Evolutionary conservation across 768 basidiomycete species (phyloP).

Genomic region (Ephemerocybe angulata): DNA sequence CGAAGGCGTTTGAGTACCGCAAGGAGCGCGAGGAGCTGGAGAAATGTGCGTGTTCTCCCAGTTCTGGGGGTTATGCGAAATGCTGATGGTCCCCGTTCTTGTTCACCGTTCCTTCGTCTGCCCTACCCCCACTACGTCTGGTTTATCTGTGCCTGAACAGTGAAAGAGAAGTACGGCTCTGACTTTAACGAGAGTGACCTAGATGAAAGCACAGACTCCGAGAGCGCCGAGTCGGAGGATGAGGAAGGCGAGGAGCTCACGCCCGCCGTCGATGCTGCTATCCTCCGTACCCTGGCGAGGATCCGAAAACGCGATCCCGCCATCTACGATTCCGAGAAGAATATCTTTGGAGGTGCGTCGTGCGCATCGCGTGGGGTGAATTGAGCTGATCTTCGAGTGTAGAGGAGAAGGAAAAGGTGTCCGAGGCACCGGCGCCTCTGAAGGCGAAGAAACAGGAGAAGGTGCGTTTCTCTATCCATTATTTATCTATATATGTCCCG

Average conservation of each 20-base stretch:
- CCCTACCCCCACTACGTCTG: too few relatives aligned
- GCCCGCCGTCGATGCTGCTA: slow-evolving; percentile 89
- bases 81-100: not conserved
- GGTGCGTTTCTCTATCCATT: slow-evolving; percentile 30
- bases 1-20: slow-evolving; percentile 77
- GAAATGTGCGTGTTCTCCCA: slow-evolving; percentile 49
- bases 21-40: slow-evolving; percentile 85
- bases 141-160: too few relatives aligned
- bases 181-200: slow-evolving; percentile 54
- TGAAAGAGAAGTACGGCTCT: slow-evolving; percentile 86
- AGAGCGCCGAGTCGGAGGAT: slow-evolving; percentile 82
- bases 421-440: slow-evolving; percentile 15
- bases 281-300: slow-evolving; percentile 82
- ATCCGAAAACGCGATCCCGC: slow-evolving; percentile 80
- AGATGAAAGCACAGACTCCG: slow-evolving; percentile 58
- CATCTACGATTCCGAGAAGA: slow-evolving; percentile 70
- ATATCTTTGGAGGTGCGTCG: slow-evolving; percentile 74
- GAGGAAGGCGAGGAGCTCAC: slow-evolving; percentile 95
- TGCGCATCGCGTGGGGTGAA: not conserved
- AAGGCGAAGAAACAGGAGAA: slow-evolving; percentile 44
- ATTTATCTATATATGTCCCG: not conserved
- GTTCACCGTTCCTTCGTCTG: not conserved
- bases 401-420: slow-evolving; percentile 66
- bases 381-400: not conserved
- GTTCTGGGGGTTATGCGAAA: not conserved